Evolutionary conservation across 495 filamentous ascomycete genomes (phyloP).

Genomic region (Durotheca rogersii): DNA sequence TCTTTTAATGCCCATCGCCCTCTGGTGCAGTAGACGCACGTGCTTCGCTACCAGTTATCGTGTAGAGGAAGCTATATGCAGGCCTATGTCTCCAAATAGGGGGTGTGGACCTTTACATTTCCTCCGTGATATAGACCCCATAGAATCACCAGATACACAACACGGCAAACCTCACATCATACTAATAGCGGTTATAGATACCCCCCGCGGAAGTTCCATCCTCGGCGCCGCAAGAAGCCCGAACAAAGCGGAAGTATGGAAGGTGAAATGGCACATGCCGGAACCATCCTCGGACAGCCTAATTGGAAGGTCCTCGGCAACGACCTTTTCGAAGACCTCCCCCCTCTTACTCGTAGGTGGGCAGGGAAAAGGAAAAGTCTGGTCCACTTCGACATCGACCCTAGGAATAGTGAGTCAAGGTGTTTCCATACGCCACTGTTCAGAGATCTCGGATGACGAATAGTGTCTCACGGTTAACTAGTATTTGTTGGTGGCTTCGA

Average conservation of each 20-base stretch:
- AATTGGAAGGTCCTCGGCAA: neutral
- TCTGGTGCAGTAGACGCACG: too few species aligned
- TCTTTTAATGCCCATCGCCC: too few species aligned
- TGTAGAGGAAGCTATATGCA: too few species aligned
- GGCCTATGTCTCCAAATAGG: too few species aligned
- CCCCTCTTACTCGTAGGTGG: constrained; percentile 1
- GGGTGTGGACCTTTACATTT: too few species aligned
- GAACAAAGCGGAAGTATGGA: neutral
- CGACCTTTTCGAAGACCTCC: constrained; percentile 21
- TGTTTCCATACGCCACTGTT: too few species aligned
- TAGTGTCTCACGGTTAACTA: constrained; percentile 1
- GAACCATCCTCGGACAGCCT: neutral
- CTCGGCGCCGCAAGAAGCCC: neutral
- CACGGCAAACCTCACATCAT: neutral
- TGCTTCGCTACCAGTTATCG: too few species aligned
- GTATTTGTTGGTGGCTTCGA: constrained; percentile 18
- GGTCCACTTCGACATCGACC: constrained; percentile 30
- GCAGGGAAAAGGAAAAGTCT: constrained; percentile 5
- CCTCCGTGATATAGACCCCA: too few species aligned
- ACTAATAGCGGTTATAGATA: neutral
- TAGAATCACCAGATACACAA: too few species aligned
- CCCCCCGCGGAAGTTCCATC: neutral
- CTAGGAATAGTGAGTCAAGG: constrained; percentile 16
- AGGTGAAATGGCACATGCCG: neutral
- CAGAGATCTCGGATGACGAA: neutral